These are phyloP conservation scores for Acanthamoeba castellanii DNA, from an alignment of 208 protist species.

Conservation along the genomic window DNA sequence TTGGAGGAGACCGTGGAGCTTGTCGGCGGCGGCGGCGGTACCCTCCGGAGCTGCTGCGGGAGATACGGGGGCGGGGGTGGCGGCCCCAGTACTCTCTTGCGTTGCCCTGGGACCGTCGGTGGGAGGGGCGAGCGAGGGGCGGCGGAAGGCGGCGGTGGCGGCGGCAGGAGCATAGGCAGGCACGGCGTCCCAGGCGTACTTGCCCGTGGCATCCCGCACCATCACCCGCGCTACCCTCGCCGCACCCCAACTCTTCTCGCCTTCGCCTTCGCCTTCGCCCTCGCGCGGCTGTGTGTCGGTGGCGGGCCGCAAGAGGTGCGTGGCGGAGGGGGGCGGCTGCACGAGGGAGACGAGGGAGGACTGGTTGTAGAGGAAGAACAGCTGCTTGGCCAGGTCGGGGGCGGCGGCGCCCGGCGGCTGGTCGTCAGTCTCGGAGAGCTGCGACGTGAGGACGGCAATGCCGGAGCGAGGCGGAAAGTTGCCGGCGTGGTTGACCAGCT, in stretches of 20 bases:
- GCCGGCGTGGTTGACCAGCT: slow-evolving; percentile 20
- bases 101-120: background rate
- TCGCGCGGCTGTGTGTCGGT: background rate
- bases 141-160: background rate
- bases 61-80: background rate
- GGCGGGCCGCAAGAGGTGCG: background rate
- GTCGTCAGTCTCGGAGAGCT: slow-evolving; percentile 15
- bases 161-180: background rate
- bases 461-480: slow-evolving; percentile 40
- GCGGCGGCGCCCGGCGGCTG: no score
- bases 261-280: background rate
- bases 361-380: slow-evolving; percentile 28
- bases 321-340: background rate
- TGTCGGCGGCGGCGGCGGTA: background rate
- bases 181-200: slow-evolving; percentile 57
- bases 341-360: background rate
- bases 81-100: no score
- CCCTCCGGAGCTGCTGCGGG: background rate
- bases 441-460: background rate
- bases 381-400: background rate
- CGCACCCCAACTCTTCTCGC: no score
- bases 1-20: slow-evolving; percentile 16
- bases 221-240: background rate
- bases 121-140: background rate
- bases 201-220: slow-evolving; percentile 65